Base-by-base conservation (phyloP, 148 eudicot genomes). In the Mesembryanthemum crystallinum region DNA sequence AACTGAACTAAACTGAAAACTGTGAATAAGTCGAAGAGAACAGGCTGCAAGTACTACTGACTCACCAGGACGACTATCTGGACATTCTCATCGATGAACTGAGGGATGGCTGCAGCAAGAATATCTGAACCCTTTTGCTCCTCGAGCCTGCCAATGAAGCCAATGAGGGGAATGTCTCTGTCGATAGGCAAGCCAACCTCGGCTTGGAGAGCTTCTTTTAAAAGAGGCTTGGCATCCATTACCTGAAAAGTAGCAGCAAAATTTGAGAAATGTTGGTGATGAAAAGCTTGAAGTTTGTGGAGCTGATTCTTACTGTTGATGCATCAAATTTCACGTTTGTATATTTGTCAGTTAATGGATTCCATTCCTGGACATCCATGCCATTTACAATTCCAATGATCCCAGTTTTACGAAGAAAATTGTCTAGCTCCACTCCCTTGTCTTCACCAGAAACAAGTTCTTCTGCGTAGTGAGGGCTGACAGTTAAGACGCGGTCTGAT, bases 41-140 rank as follows among this genome's bases (percentile, higher is more conserved):
- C n/a, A n/a, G n/a, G n/a, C n/a, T n/a, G n/a, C n/a, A 42, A 3
- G 55, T 33, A 5, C 43, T n/a, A 64, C n/a, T 58, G 68, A 69
- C 91, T 88, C 82, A 94, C 98, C n/a, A 95, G 85, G 45, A 95
- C 84, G 42, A 95, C 76, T 32, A 95, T 88, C 87, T 95, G 99
- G 23, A 88, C 99, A 76, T 92, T 37, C 81, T 87, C 83, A 20
- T 72, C 85, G 25, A 90, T 87, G 72, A 95, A 87, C 49, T 86
- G 70, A 6, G 92, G 80, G 47, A 95, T 85, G 17, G 99, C 97
- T 64, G 83, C 91, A 29, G 82, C 92, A 32, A 95, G 89, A 78
- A 95, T 92, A 82, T 95, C 99, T 27, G 97, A 90, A 11, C 99
- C 99, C 72, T 95, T 95, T 72, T 95, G 98, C 81, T 92, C 97